Percentiles rank a stretch among this genome's conserved stretches.
These are phyloP conservation scores for Isatis tinctoria DNA, from an alignment of 345 rosid genomes.

Conservation along the genomic window DNA sequence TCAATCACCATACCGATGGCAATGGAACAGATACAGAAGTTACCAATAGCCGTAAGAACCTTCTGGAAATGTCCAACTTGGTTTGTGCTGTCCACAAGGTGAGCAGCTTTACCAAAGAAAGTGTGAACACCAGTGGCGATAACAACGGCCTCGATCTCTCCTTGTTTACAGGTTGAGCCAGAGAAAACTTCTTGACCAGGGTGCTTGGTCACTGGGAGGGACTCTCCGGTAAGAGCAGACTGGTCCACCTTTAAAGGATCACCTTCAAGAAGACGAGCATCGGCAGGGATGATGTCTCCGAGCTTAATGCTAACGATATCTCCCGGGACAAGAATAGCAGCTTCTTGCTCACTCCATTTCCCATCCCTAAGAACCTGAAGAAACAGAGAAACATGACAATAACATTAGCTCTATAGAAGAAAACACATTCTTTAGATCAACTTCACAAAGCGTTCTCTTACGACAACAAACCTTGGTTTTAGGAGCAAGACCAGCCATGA, in stretches of 20 bases:
- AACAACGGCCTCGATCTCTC: conserved; percentile 90
- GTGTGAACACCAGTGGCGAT: conserved; percentile 92
- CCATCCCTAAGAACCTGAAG: conserved; percentile 74
- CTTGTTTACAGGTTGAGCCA: conserved; percentile 91
- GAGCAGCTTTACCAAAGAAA: conserved; percentile 91
- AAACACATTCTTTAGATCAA: neutral
- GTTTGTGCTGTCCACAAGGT: conserved; percentile 80
- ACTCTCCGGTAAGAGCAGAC: conserved; percentile 89
- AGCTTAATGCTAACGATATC: conserved; percentile 81
- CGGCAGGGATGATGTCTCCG: conserved; percentile 92
- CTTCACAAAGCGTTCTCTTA: neutral
- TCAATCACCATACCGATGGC: conserved; percentile 75
- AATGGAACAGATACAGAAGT: conserved; percentile 88
- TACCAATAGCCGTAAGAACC: conserved; percentile 88
- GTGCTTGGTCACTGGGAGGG: conserved; percentile 83
- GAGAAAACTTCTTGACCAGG: conserved; percentile 83
- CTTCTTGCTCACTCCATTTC: conserved; percentile 73
- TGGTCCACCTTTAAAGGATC: conserved; percentile 86
- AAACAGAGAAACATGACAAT: neutral
- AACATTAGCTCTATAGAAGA: conserved; percentile 8
- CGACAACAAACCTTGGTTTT: conserved; percentile 58
- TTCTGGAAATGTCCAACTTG: conserved; percentile 92
- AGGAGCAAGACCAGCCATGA: conserved; percentile 98
- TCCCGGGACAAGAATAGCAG: conserved; percentile 81
- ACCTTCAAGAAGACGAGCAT: conserved; percentile 91